phyloP scores from a whole-genome alignment of 352 stramenopile species.

The Plasmopara muralis region DNA sequence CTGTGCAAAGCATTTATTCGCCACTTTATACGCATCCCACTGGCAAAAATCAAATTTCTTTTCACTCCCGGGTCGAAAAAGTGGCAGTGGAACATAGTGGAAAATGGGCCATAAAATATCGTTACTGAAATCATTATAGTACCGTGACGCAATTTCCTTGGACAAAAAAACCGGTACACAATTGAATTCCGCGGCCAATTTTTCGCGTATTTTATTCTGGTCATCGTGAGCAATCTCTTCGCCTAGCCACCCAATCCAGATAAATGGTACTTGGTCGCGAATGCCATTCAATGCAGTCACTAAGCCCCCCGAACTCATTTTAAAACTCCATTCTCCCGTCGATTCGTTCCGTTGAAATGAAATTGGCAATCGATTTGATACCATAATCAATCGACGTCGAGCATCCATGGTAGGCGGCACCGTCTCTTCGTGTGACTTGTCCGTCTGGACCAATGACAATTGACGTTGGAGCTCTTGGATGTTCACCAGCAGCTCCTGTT shows the following conservation, averaged over 20 bases:
- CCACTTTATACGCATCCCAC: slow-evolving; percentile 84
- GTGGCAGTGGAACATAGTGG: slow-evolving; percentile 86
- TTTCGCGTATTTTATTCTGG: slow-evolving; percentile 70
- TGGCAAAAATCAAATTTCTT: slow-evolving; percentile 89
- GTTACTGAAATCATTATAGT: slow-evolving; percentile 92
- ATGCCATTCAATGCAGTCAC: slow-evolving; percentile 87
- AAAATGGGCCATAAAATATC: slow-evolving; percentile 90
- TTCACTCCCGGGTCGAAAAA: slow-evolving; percentile 82
- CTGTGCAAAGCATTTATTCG: slow-evolving; percentile 78
- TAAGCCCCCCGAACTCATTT: slow-evolving; percentile 83
- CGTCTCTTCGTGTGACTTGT: slow-evolving; percentile 72
- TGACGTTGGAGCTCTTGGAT: slow-evolving; percentile 89
- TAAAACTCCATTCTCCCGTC: slow-evolving; percentile 82
- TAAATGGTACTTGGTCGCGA: slow-evolving; percentile 83
- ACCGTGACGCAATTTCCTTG: slow-evolving; percentile 82
- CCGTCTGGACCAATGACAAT: slow-evolving; percentile 78
- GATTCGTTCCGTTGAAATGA: slow-evolving; percentile 80
- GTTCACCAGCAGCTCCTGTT: slow-evolving; percentile 86
- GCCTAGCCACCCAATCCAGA: slow-evolving; percentile 89
- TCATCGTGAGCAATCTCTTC: slow-evolving; percentile 83
- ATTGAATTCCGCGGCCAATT: slow-evolving; percentile 83
- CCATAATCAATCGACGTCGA: slow-evolving; percentile 80
- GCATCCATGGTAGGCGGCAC: slow-evolving; percentile 53
- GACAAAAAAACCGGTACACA: slow-evolving; percentile 87
- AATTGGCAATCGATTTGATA: slow-evolving; percentile 88